These are phyloP conservation scores for Prunus mira DNA, from an alignment of 306 rosid genomes.

Conservation along the genomic window DNA sequence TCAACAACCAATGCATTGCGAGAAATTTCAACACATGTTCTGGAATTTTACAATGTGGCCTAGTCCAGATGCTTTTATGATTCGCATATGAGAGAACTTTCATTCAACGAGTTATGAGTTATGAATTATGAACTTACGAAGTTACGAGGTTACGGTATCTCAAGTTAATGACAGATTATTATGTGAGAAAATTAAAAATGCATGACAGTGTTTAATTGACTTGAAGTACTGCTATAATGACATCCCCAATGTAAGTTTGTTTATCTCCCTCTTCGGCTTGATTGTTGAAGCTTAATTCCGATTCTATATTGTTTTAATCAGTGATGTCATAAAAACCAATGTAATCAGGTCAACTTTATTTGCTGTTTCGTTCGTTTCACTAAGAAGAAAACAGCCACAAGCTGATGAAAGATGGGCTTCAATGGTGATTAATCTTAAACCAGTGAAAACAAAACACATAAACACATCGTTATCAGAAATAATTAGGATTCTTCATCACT, in stretches of 20 bases:
- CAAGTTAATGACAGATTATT: no score
- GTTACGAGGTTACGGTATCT: no score
- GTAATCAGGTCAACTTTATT: neutral
- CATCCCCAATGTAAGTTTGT: no score
- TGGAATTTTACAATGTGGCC: neutral
- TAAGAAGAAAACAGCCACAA: neutral
- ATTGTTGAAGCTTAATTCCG: no score
- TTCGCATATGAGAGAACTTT: no score
- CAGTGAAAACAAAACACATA: neutral
- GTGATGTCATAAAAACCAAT: neutral
- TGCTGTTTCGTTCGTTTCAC: neutral
- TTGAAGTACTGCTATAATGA: rapidly evolving
- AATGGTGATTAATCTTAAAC: neutral
- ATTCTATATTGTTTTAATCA: no score
- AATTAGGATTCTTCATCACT: neutral
- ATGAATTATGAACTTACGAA: no score
- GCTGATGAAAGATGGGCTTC: neutral
- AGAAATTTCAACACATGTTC: neutral
- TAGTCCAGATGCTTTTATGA: neutral
- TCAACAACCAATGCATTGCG: neutral
- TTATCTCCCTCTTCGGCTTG: no score
- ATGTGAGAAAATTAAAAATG: no score
- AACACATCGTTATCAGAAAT: neutral
- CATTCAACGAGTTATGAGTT: no score
- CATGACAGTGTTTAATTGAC: no score